Evolutionary conservation across 2,329 filamentous ascomycete species (phyloP), one percentile per base, ranked within the genome.

Genomic region (Lizonia empirigonia): DNA sequence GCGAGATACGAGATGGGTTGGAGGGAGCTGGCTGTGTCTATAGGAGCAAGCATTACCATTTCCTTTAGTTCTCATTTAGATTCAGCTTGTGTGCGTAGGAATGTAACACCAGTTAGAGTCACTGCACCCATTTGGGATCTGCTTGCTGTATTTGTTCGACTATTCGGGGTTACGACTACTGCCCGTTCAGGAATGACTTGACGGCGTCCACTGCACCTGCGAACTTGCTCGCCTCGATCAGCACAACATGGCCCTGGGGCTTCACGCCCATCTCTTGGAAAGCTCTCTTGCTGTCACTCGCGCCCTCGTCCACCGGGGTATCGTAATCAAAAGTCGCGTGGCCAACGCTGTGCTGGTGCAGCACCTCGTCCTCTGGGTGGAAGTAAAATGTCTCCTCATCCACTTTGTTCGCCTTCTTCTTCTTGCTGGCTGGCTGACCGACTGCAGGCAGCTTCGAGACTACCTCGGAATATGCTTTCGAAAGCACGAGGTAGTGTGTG

Each of bases 261-360:
- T 87, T 88, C 64, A 99, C 87, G 1, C 94, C 94, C 78, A 91
- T 78, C 64, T 99, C 94, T 74, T 96, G 91, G 75, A 99, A 99
- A 1, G 92, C 90, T 55, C 94, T 81, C 81, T 95, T 97, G 67
- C 91, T 91, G 77, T 99, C 94, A 45, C 91, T 89, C 56, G 87
- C 85, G 4, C 87, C 85, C 62, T 96, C 90, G 37, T 89, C 88
- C 51, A 80, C 79, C 55, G 90, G 85, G 71, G 89, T 93, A 37
- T 87, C 88, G 73, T 91, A 96, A 15, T 88, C 83, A 69, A 87
- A 96, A 42, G 81, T 84, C 20, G 86, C 88, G 58, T 82, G 79
- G 12, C 85, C 90, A 30, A 85, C 55, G 2, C 91, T 89, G 75
- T 93, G 82, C 68, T 85, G 85, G 59, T 94, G 85, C 64, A 97